These are phyloP conservation scores for Pseudoturritis turrita DNA, from an alignment of 345 rosid species.

Conservation along the genomic window DNA sequence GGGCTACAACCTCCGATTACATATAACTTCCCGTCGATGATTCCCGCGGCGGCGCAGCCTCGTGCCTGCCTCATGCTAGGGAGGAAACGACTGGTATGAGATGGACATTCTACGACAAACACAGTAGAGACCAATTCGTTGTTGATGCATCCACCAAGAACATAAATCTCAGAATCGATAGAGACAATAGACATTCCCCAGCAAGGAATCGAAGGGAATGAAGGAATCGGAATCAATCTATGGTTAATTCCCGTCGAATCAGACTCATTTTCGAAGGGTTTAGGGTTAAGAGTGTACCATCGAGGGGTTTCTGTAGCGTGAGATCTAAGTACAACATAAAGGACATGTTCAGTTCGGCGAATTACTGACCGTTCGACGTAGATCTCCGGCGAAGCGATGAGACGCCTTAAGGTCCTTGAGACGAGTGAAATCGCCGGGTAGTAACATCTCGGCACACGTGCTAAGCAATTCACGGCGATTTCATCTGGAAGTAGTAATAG, in stretches of 20 bases:
- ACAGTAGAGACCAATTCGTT: background rate
- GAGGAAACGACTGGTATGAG: background rate
- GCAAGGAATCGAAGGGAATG: conserved; percentile 17
- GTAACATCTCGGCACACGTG: conserved; percentile 21
- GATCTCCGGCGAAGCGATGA: conserved; percentile 15
- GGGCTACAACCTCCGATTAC: conserved; percentile 67
- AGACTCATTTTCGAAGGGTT: background rate
- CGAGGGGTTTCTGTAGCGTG: background rate
- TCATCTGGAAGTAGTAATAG: background rate
- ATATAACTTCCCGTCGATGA: conserved; percentile 44
- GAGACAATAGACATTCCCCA: conserved; percentile 24
- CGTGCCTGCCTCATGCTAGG: conserved; percentile 20
- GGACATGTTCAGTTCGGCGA: background rate
- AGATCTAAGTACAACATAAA: conserved; percentile 9
- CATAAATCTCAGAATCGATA: background rate
- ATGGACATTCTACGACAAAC: conserved; percentile 7
- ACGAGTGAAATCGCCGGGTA: conserved; percentile 17
- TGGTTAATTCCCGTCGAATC: background rate
- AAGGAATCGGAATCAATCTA: conserved; percentile 4
- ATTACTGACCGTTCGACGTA: background rate
- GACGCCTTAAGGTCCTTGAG: conserved; percentile 1
- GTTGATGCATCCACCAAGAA: conserved; percentile 13
- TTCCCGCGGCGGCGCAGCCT: conserved; percentile 37
- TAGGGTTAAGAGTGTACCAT: conserved; percentile 18
- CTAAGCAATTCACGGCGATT: background rate